Evolutionary conservation across 768 basidiomycete genomes (phyloP).

Genomic region (Termitomyces sp.): DNA sequence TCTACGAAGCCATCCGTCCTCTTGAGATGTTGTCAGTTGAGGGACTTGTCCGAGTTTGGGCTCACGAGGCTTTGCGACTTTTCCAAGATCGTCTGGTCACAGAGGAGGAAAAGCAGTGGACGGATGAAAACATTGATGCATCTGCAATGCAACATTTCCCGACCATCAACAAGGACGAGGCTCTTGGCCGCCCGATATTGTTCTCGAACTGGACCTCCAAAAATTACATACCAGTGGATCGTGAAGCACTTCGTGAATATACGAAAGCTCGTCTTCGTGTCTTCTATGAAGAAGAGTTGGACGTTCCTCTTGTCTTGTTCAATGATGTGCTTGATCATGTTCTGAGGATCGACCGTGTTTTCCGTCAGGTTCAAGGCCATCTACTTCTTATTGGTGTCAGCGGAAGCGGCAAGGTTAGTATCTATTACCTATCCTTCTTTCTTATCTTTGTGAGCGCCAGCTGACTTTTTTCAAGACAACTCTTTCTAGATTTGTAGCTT

Average conservation of each 20-base stretch:
- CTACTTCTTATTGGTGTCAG: conserved; percentile 95
- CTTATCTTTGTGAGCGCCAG: background rate
- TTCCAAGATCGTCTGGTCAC: conserved; percentile 97
- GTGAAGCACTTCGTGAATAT: conserved; percentile 91
- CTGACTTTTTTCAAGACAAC: conserved; percentile 66
- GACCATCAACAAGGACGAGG: conserved; percentile 83
- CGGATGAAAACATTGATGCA: conserved; percentile 85
- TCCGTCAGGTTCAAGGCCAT: conserved; percentile 98
- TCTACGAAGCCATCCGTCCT: conserved; percentile 95
- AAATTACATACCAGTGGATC: conserved; percentile 92
- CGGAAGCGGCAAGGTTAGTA: conserved; percentile 90
- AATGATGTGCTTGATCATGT: conserved; percentile 99
- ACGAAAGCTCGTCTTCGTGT: conserved; percentile 94
- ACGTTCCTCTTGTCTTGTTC: conserved; percentile 96
- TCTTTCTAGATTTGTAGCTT: conserved; percentile 95
- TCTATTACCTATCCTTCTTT: background rate
- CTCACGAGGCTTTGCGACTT: conserved; percentile 93
- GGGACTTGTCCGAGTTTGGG: conserved; percentile 96
- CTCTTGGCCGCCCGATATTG: conserved; percentile 83
- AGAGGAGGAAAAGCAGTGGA: conserved; percentile 93
- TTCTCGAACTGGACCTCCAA: conserved; percentile 99
- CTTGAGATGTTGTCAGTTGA: conserved; percentile 92
- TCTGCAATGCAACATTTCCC: conserved; percentile 91
- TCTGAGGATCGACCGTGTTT: conserved; percentile 95
- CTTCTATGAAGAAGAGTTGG: conserved; percentile 99